A percentile compares a stretch with the other conserved stretches of the same genome.
Evolutionary conservation across 2,329 filamentous ascomycete genomes (phyloP).

Genomic region (Pezizomycotina sp.): DNA sequence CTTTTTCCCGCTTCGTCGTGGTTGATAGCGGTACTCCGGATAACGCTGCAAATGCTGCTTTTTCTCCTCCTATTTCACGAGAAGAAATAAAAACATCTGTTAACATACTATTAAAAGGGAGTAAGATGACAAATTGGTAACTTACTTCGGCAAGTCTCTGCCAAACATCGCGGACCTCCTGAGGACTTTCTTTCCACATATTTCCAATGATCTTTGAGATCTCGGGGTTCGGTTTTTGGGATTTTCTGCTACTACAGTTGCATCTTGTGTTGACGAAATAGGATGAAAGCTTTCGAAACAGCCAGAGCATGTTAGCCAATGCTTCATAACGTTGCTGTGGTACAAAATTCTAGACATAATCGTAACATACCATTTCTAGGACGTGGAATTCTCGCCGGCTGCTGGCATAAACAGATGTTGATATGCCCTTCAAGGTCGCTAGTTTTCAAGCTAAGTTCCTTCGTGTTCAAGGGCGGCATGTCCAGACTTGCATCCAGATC

Average conservation of each 20-base stretch:
- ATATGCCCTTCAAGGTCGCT: too few species aligned
- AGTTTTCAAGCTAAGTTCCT: too few species aligned
- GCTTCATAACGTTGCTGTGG: conserved; percentile 13
- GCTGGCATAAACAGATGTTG: conserved; percentile 25
- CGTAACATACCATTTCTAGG: conserved; percentile 23
- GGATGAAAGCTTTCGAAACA: conserved; percentile 63
- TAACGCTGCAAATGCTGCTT: conserved; percentile 74
- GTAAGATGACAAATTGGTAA: conserved; percentile 5
- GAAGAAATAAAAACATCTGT: conserved; percentile 8
- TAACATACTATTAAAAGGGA: conserved; percentile 17
- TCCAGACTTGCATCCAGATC: too few species aligned
- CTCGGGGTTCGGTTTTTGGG: conserved; percentile 89
- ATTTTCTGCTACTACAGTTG: conserved; percentile 60
- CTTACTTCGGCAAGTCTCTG: conserved; percentile 66
- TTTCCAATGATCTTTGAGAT: conserved; percentile 95
- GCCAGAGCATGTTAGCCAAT: conserved; percentile 11
- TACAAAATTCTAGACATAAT: conserved; percentile 12
- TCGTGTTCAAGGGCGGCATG: too few species aligned
- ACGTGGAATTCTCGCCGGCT: conserved; percentile 24
- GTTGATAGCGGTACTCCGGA: conserved; percentile 87
- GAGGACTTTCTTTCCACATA: conserved; percentile 67
- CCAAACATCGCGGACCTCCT: conserved; percentile 68
- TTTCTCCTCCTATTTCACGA: conserved; percentile 55
- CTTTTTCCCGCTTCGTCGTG: conserved; percentile 44
- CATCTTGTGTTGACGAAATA: conserved; percentile 92